Evolutionary conservation across 108 stramenopile genomes (phyloP).

Genomic region (Poteriospumella lacustris): DNA sequence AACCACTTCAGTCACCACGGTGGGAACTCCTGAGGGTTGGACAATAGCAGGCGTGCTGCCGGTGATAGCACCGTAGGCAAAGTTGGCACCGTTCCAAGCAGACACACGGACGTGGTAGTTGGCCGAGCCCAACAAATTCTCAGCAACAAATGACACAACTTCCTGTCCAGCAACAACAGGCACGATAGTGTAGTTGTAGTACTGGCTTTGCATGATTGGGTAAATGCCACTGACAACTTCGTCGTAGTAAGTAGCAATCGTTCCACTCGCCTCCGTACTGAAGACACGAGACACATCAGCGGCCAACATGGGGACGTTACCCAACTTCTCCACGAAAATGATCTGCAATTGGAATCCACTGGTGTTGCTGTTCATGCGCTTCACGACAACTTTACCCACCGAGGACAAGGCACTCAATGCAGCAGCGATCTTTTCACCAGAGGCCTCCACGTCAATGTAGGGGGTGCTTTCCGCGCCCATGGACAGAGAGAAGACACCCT

Average conservation of each 20-base stretch:
- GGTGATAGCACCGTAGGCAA: constrained; percentile 39
- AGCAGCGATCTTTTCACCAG: constrained; percentile 48
- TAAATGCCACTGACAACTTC: constrained; percentile 46
- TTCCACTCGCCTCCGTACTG: constrained; percentile 41
- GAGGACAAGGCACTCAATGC: constrained; percentile 58
- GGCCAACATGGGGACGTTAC: constrained; percentile 45
- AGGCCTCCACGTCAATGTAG: neutral
- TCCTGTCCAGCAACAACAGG: constrained; percentile 22
- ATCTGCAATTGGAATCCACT: constrained; percentile 14
- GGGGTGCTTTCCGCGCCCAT: constrained; percentile 13
- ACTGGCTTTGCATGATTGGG: constrained; percentile 45
- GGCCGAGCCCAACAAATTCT: constrained; percentile 37
- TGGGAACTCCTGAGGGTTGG: constrained; percentile 34
- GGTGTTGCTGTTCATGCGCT: neutral
- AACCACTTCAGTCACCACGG: constrained; percentile 41
- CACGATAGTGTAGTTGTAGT: constrained; percentile 40
- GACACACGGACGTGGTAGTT: constrained; percentile 57
- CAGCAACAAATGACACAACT: constrained; percentile 6
- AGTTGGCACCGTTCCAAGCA: constrained; percentile 58
- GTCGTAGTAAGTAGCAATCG: constrained; percentile 28
- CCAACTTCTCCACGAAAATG: constrained; percentile 54
- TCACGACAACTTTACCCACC: constrained; percentile 62
- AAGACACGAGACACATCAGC: constrained; percentile 42
- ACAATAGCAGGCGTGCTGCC: constrained; percentile 48
- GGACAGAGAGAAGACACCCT: neutral